Evolutionary conservation across 768 basidiomycete species (phyloP), one percentile per base, ranked within the genome.

Genomic region (Amanita subjunquillea): DNA sequence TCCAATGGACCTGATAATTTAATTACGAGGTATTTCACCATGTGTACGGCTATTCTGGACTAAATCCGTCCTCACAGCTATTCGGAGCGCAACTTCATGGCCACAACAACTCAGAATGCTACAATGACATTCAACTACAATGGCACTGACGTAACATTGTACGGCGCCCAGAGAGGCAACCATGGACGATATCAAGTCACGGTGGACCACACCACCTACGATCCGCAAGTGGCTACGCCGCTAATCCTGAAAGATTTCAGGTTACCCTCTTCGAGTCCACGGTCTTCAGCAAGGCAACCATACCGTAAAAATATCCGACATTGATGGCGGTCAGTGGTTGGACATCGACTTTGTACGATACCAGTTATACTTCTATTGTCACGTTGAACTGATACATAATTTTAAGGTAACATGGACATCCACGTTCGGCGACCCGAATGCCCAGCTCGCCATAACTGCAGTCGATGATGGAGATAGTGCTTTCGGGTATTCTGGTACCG

Each of bases 91-190:
- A 73, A 68, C 37, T 77, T 72, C 53, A 71, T 65, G 54, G 62
- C 55, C 4, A 74, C 76, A 4, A 60, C 12, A 8, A 3, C 8
- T 10, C 23, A 37, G 12, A 37, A 64, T 7, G 73, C 72, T 5
- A 56, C 55, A 23, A 69, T 65, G 4, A 67, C 65, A 0, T 72
- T 79, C 56, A 53, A 59, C 23, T 80, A 79, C 65, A 74, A 74
- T 40, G 79, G 79, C 13, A 76, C 71, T 9, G 70, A 66, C 4
- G 59, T 80, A 17, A 69, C 70, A 63, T 59, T 80, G 8, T 80
- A 70, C 53, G 80, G 80, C 6, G 71, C 76, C 2, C 74, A 75
- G 50, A 68, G 77, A 22, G 38, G 51, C 5, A 76, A 76, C 50
- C 75, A 50, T 29, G 48, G 48, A 13, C 23, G 25, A 17, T 50